Percentiles rank a stretch among this genome's conserved stretches.
These are phyloP conservation scores for Quercus gilva DNA, from an alignment of 306 rosid genomes.

Conservation along the genomic window DNA sequence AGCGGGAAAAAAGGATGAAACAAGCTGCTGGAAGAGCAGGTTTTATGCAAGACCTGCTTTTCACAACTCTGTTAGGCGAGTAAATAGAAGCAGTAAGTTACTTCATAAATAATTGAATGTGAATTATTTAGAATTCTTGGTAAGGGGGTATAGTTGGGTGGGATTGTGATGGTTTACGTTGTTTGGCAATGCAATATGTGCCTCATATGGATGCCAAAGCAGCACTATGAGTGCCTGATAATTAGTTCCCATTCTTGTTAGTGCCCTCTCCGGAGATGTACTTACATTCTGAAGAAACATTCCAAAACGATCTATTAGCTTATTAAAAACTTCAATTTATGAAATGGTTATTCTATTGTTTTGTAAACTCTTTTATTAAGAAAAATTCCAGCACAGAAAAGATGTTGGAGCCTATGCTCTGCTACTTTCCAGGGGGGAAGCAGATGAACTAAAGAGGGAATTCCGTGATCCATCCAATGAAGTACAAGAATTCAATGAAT, in stretches of 20 bases:
- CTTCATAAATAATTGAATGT: slow-evolving; percentile 26
- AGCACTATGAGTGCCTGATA: slow-evolving; percentile 29
- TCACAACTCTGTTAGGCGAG: slow-evolving; percentile 62
- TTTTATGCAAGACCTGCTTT: slow-evolving; percentile 84
- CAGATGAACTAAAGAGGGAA: not conserved
- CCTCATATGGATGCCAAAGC: slow-evolving; percentile 23
- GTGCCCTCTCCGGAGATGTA: slow-evolving; percentile 32
- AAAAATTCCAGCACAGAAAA: slow-evolving; percentile 1
- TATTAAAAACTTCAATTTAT: slow-evolving; percentile 19
- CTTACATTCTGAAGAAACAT: slow-evolving; percentile 20
- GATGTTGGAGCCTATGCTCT: not conserved
- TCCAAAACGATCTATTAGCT: slow-evolving; percentile 10
- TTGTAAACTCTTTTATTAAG: slow-evolving; percentile 19
- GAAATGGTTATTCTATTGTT: slow-evolving; percentile 18
- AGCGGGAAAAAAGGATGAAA: slow-evolving; percentile 70
- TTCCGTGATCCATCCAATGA: too few species aligned
- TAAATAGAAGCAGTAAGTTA: slow-evolving; percentile 41
- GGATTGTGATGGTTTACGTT: slow-evolving; percentile 29
- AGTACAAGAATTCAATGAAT: too few species aligned
- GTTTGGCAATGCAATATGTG: slow-evolving; percentile 18
- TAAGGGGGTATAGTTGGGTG: slow-evolving; percentile 29
- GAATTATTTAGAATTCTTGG: slow-evolving; percentile 33
- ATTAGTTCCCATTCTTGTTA: slow-evolving; percentile 30
- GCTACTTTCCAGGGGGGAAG: not conserved
- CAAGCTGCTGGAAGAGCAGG: slow-evolving; percentile 88